Base-by-base conservation (phyloP, 2,329 filamentous ascomycete genomes). In the Colletotrichum gloeosporioides region DNA sequence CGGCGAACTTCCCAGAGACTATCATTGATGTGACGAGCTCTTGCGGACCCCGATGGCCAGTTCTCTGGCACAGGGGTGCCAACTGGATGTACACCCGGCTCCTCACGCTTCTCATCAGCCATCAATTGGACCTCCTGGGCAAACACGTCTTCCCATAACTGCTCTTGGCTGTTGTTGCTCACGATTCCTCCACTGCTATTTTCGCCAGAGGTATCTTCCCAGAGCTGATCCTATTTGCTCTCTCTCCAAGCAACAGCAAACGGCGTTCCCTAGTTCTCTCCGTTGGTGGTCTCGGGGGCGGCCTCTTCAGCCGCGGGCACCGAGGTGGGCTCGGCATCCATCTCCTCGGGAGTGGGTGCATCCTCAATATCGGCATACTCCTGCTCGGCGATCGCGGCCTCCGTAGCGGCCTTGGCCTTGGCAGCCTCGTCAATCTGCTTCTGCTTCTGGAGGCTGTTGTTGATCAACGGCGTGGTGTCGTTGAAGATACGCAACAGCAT, bases 401-500 rank as follows among this genome's bases (percentile, higher is more conserved):
- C 80, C 68, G 81, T 81, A 49, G 78, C 82, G 49, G 78, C 78
- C 71, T 86, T 83, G 73, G 84, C 82, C 79, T 86, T 85, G 3
- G 75, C 81, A 29, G 83, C 83, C n/a, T 79, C 79, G 55, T 80
- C 80, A 29, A 76, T 78, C 73, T 86, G 83, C 75, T 84, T 83
- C 80, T 86, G 82, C 82, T 90, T 89, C 81, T 90, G 87, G 57
- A 91, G 85, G 18, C 88, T 89, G 79, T 91, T 91, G 83, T 97
- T 98, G 78, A 98, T 90, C 64, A 98, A 89, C 6, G 95, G 95
- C 0, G 95, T 94, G 32, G 94, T 94, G 80, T 99, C 96, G 83
- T 98, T 98, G 87, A 94, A 99, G 77, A 99, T 89, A 27, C 97
- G 91, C 78, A 99, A 89, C 80, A 99, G 87, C 95, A 99, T 98